These are phyloP conservation scores for Metschnikowia lochheadii DNA, from an alignment of 805 yeast genomes.

Conservation along the genomic window DNA sequence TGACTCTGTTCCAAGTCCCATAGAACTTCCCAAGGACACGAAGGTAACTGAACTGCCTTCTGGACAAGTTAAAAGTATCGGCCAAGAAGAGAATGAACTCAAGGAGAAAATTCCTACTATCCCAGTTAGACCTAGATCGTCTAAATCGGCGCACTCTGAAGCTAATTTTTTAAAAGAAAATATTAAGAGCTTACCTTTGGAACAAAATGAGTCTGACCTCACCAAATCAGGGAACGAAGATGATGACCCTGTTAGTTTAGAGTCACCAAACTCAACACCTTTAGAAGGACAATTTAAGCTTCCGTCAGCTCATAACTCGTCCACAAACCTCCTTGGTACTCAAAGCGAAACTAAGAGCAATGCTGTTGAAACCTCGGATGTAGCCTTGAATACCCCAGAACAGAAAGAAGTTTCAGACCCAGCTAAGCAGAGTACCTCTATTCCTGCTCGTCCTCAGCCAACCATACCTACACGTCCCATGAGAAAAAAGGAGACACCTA, in stretches of 20 bases:
- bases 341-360: no score
- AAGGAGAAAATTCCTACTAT: not conserved
- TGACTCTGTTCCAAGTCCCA: not conserved
- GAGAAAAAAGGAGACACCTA: not conserved
- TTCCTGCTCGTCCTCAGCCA: slow-evolving; percentile 5
- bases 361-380: not conserved
- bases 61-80: not conserved
- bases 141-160: not conserved
- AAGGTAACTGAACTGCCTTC: not conserved
- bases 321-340: not conserved
- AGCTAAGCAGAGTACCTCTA: not conserved
- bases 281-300: no score
- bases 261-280: not conserved
- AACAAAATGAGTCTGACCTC: not conserved
- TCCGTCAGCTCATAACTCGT: not conserved
- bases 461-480: slow-evolving; percentile 8
- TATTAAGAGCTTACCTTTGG: not conserved
- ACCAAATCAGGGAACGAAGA: not conserved
- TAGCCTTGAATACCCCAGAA: not conserved
- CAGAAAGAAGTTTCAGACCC: not conserved
- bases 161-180: not conserved
- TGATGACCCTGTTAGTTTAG: not conserved
- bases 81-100: not conserved
- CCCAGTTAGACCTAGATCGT: not conserved
- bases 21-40: not conserved